phyloP scores from a whole-genome alignment of 345 rosid genomes.

The Corchorus capsularis region DNA sequence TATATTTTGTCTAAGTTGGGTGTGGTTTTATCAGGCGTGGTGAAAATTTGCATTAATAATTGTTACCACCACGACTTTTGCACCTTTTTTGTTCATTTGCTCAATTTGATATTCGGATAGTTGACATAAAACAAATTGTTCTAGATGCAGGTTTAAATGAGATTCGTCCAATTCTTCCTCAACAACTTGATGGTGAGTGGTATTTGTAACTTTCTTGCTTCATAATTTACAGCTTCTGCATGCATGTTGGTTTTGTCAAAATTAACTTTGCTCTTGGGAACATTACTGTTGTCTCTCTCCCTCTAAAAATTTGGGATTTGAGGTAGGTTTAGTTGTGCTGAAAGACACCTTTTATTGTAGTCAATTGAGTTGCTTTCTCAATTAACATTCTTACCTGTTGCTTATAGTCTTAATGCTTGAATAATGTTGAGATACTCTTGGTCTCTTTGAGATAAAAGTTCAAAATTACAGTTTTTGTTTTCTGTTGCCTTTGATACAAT shows the following conservation, averaged over 20 bases:
- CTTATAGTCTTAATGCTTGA: too few relatives aligned
- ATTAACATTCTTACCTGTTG: too few relatives aligned
- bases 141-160: conserved; percentile 79
- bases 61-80: neutral
- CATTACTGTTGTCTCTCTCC: neutral
- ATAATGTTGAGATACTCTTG: too few relatives aligned
- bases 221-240: neutral
- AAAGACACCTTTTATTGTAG: too few relatives aligned
- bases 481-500: too few relatives aligned
- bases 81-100: neutral
- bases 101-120: neutral
- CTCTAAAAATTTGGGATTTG: too few relatives aligned
- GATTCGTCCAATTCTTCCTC: conserved; percentile 96
- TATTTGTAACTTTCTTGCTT: neutral
- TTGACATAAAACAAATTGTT: conserved; percentile 15
- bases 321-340: too few relatives aligned
- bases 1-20: neutral
- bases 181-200: conserved; percentile 82
- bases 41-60: neutral
- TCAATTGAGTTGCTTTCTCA: too few relatives aligned
- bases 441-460: too few relatives aligned
- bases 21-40: neutral
- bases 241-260: conserved; percentile 1
- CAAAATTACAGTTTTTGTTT: too few relatives aligned
- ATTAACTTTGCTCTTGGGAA: neutral